These are phyloP conservation scores for Mrakia hoshinonis DNA, from an alignment of 768 basidiomycete species.

Conservation along the genomic window DNA sequence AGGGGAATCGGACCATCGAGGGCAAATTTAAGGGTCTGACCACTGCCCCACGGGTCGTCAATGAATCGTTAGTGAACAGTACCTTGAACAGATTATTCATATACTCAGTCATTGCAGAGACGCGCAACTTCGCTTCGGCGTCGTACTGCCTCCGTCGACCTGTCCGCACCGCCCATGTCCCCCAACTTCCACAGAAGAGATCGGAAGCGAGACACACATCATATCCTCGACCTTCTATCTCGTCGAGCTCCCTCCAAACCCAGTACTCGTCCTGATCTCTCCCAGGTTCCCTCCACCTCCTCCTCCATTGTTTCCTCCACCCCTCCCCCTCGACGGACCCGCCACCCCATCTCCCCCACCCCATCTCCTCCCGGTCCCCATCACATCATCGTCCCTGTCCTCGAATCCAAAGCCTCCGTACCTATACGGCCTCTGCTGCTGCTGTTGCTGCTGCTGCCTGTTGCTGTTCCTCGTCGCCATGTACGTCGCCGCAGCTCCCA, in stretches of 20 bases:
- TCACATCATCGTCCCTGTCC: neutral
- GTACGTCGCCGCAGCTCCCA: neutral
- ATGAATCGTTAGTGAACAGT: too few relatives aligned
- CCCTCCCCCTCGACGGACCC: conserved; percentile 5
- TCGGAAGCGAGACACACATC: too few relatives aligned
- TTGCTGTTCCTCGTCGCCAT: neutral
- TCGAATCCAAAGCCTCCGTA: conserved; percentile 9
- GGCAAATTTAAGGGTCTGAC: too few relatives aligned
- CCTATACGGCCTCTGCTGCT: neutral
- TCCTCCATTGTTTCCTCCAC: neutral
- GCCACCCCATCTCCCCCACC: conserved; percentile 17
- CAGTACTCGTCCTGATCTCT: conserved; percentile 1
- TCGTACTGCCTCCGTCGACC: too few relatives aligned
- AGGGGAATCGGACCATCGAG: too few relatives aligned
- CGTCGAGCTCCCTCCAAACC: conserved; percentile 19
- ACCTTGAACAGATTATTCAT: too few relatives aligned
- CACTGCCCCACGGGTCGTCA: too few relatives aligned
- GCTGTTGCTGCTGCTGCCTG: neutral
- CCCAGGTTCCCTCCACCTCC: conserved; percentile 7
- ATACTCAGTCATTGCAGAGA: too few relatives aligned
- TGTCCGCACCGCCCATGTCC: too few relatives aligned
- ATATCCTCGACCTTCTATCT: neutral
- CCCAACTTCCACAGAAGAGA: too few relatives aligned
- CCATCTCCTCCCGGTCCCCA: neutral
- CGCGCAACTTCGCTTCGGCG: too few relatives aligned